phyloP scores from a whole-genome alignment of 441 rosid genomes.

The Erodium trifolium region DNA sequence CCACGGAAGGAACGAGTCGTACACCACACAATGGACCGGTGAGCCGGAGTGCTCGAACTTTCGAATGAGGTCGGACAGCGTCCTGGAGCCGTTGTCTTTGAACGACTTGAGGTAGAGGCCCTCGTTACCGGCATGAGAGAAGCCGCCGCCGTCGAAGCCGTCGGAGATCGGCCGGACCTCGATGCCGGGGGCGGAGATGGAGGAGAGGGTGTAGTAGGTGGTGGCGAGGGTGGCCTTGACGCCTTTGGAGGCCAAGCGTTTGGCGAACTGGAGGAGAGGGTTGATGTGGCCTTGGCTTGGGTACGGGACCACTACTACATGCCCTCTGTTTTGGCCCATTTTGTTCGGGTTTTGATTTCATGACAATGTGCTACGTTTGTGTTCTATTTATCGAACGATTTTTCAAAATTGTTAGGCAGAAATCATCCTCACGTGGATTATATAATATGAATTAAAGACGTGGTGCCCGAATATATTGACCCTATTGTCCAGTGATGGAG shows the following conservation, averaged over 20 bases:
- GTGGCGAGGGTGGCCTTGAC: slow-evolving; percentile 58
- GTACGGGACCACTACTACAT: slow-evolving; percentile 50
- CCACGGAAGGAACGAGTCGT: slow-evolving; percentile 70
- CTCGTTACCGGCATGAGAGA: slow-evolving; percentile 30
- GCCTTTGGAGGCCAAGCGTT: slow-evolving; percentile 56
- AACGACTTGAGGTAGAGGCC: slow-evolving; percentile 36
- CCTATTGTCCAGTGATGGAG: no score
- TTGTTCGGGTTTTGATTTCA: no score
- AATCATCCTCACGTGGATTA: no score
- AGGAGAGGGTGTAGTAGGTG: slow-evolving; percentile 42
- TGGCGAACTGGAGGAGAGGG: slow-evolving; percentile 73
- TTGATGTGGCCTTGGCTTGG: slow-evolving; percentile 83
- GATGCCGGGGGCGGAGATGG: slow-evolving; percentile 33
- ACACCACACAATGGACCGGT: slow-evolving; percentile 45
- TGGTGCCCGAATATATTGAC: no score
- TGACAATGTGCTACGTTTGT: no score
- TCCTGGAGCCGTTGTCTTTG: slow-evolving; percentile 33
- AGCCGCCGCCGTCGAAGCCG: slow-evolving; percentile 51
- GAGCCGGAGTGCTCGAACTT: slow-evolving; percentile 26
- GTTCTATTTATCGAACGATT: no score
- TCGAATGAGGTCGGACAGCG: slow-evolving; percentile 36
- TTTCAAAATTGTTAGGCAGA: no score
- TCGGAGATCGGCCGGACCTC: slow-evolving; percentile 58
- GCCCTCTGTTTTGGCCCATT: slow-evolving; percentile 30
- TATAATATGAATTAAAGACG: no score